Evolutionary conservation across 495 filamentous ascomycete species (phyloP), one percentile per base, ranked within the genome.

Genomic region (Hypoxylon cercidicola): DNA sequence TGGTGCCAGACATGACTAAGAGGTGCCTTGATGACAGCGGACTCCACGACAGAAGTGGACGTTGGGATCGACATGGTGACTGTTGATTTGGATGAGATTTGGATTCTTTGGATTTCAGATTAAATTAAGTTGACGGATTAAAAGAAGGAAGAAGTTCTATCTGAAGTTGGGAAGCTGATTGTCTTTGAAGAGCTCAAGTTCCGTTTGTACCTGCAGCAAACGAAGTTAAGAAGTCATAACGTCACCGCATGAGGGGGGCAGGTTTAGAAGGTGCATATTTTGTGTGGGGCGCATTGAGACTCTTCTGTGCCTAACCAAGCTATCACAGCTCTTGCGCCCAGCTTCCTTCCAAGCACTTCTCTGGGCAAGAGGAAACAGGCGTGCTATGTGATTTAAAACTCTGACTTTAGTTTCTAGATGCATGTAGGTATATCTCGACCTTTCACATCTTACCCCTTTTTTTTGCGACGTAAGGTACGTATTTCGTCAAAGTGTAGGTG

Each of bases 1-100:
- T 84, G 79, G 75, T 89, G 87, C 88, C 87, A 90, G 71, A 89
- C 86, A 54, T 81, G 71, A 48, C 83, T 80, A 54, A 88, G 76
- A 6, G 80, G 84, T 3, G 87, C 86, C 48, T 79, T 74, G 74
- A 90, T 89, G 56, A 90, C 84, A 72, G 84, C 80, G 57, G 84
- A 86, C 78, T 89, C 88, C 46, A 78, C 75, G 54, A 89, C 84
- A 41, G 84, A 85, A 56, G 85, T 87, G 20, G 85, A 85, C 53
- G 87, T 89, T 41, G 87, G 85, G 69, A 89, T 87, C 21, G 71
- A 68, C 69, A 72, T 72, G 52, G 41, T 62, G 32, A 11, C 19
- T 37, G 21, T 12, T 49, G 35, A 21, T 45, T 32, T 4, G 15
- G 3, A 13, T 52, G 47, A 13, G 12, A 48, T 9, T 23, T 16